Conservation (phyloP, 2,329 filamentous ascomycete genomes). For the Paecilomyces sp. region DNA sequence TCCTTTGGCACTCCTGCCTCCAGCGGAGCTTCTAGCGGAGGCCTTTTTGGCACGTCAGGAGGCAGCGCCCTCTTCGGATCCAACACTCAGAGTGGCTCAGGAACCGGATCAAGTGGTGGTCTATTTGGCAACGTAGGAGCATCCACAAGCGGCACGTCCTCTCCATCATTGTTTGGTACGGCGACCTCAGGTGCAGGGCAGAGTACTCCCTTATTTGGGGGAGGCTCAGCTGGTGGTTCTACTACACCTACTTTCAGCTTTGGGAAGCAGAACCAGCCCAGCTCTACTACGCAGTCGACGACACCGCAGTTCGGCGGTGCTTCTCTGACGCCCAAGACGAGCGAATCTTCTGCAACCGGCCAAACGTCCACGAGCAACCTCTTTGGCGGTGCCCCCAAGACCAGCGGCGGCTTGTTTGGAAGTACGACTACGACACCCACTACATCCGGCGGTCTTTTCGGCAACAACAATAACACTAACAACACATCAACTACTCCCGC, state of each 20-base stretch:
- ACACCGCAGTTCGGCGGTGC: slow-evolving; percentile 20
- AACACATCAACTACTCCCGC: slow-evolving; percentile 43
- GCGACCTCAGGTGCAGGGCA: slow-evolving; percentile 15
- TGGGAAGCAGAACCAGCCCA: slow-evolving; percentile 19
- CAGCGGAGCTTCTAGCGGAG: slow-evolving; percentile 23
- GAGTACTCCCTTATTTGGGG: slow-evolving; percentile 20
- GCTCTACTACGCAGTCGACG: slow-evolving; percentile 15
- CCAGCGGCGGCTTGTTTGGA: slow-evolving; percentile 22
- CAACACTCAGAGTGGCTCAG: slow-evolving; percentile 18
- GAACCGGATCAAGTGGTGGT: slow-evolving; percentile 19
- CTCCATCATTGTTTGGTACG: slow-evolving; percentile 28
- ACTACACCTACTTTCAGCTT: slow-evolving; percentile 26
- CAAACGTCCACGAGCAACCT: slow-evolving; percentile 20
- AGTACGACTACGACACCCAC: slow-evolving; percentile 31
- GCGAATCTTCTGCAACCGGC: slow-evolving; percentile 23
- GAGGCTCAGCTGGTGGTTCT: slow-evolving; percentile 12
- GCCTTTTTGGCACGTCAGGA: slow-evolving; percentile 27
- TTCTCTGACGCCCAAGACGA: slow-evolving; percentile 30
- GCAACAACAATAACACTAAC: slow-evolving; percentile 19
- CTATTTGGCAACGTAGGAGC: slow-evolving; percentile 37
- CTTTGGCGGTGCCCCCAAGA: slow-evolving; percentile 24
- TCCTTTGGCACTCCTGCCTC: slow-evolving; percentile 30
- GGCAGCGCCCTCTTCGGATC: slow-evolving; percentile 19
- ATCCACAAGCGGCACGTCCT: slow-evolving; percentile 22
- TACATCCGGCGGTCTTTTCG: slow-evolving; percentile 29